phyloP scores from a whole-genome alignment of 306 rosid genomes.

The Cucumis hystrix region DNA sequence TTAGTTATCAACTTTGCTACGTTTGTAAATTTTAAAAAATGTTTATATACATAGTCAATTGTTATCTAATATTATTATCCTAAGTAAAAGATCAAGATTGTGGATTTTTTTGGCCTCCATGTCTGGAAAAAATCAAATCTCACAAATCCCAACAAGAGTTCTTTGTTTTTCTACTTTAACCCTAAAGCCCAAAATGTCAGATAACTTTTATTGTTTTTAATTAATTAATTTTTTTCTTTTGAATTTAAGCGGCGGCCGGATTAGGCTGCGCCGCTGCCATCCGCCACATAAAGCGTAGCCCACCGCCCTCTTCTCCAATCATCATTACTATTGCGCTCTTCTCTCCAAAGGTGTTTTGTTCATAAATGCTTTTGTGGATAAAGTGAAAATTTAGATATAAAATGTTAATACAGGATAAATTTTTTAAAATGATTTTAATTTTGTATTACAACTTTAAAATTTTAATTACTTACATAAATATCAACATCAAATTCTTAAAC shows the following conservation, averaged over 20 bases:
- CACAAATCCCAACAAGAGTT: neutral
- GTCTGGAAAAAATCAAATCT: neutral
- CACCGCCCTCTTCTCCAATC: neutral
- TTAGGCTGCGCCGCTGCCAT: constrained; percentile 4
- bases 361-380: neutral
- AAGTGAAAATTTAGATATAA: too few species aligned
- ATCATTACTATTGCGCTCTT: neutral
- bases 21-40: too few species aligned
- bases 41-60: too few species aligned
- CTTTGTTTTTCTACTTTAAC: neutral
- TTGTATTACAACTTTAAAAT: too few species aligned
- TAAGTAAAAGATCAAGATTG: too few species aligned
- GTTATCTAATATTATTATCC: too few species aligned
- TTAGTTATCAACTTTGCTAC: too few species aligned
- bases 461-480: too few species aligned
- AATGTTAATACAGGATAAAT: too few species aligned
- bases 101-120: neutral
- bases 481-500: too few species aligned
- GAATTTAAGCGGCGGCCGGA: neutral
- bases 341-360: neutral
- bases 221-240: neutral
- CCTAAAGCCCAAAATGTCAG: constrained; percentile 3
- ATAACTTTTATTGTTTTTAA: neutral
- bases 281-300: neutral
- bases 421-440: too few species aligned